These are phyloP conservation scores for Coniella lustricola DNA, from an alignment of 2,329 filamentous ascomycete genomes.

Conservation along the genomic window DNA sequence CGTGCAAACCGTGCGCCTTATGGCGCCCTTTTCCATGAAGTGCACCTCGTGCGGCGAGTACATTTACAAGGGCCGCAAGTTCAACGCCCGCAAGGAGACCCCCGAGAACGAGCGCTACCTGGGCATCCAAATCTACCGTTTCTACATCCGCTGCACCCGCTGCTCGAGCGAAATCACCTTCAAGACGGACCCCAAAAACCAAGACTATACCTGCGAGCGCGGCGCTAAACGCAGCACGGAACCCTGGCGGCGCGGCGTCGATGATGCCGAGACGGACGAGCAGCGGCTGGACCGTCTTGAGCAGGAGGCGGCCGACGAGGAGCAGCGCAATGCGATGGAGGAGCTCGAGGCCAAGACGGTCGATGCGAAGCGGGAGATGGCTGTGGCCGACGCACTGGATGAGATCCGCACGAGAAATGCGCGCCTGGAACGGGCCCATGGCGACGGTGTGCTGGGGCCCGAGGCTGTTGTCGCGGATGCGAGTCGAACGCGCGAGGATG, in stretches of 20 bases:
- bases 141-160: conserved; percentile 85
- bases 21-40: conserved; percentile 81
- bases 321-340: conserved; percentile 86
- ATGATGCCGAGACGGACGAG: conserved; percentile 72
- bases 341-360: conserved; percentile 89
- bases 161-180: conserved; percentile 87
- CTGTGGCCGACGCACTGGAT: conserved; percentile 88
- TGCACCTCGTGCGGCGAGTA: conserved; percentile 62
- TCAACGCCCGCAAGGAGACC: conserved; percentile 91
- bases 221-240: conserved; percentile 93
- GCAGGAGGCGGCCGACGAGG: conserved; percentile 52
- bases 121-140: conserved; percentile 77
- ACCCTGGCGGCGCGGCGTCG: conserved; percentile 66
- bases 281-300: conserved; percentile 80
- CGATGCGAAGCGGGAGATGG: conserved; percentile 93
- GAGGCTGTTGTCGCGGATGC: conserved; percentile 51
- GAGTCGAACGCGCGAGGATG: conserved; percentile 46
- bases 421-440: conserved; percentile 67
- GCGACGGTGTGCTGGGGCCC: conserved; percentile 52
- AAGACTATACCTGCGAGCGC: conserved; percentile 66
- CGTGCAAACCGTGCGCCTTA: conserved; percentile 79
- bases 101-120: conserved; percentile 84
- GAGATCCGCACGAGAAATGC: conserved; percentile 92
- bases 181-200: conserved; percentile 89
- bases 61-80: conserved; percentile 85